Conservation (phyloP, 2,329 filamentous ascomycete species). For the Penicillium psychrosexuale region DNA sequence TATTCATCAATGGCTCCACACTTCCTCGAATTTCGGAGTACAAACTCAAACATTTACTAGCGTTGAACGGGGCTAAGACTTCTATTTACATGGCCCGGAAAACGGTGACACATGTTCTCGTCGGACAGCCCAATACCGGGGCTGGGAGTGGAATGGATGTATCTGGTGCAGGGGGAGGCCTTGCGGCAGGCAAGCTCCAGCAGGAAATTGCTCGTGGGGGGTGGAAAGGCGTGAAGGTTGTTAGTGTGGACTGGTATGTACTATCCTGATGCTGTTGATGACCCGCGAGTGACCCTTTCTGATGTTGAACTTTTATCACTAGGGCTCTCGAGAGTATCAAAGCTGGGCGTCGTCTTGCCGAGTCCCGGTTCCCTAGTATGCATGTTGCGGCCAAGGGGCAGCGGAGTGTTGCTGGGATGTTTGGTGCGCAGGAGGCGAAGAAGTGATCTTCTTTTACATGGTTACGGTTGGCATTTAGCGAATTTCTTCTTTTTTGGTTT, state of each 20-base stretch:
- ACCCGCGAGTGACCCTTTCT: constrained; percentile 18
- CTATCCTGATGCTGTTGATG: constrained; percentile 6
- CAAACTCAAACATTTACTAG: constrained; percentile 74
- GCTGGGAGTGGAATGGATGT: constrained; percentile 12
- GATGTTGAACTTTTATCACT: background rate
- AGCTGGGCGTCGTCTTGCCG: constrained; percentile 68
- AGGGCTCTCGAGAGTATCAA: constrained; percentile 84
- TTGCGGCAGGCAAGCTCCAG: constrained; percentile 75
- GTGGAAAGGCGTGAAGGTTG: constrained; percentile 71
- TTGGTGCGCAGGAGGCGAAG: constrained; percentile 21
- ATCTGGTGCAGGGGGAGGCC: constrained; percentile 65
- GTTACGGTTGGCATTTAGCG: background rate
- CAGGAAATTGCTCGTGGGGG: constrained; percentile 68
- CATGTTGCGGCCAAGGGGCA: constrained; percentile 62
- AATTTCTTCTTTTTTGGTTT: background rate
- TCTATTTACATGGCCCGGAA: constrained; percentile 69
- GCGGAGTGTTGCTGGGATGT: constrained; percentile 60
- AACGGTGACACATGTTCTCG: constrained; percentile 79
- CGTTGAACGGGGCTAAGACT: constrained; percentile 68
- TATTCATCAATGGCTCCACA: constrained; percentile 88
- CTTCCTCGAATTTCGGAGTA: constrained; percentile 79
- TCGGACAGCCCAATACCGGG: constrained; percentile 58
- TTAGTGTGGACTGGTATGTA: constrained; percentile 73
- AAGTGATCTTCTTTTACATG: background rate
- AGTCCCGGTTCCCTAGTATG: constrained; percentile 66